Evolutionary conservation across 352 stramenopile genomes (phyloP).

Genomic region (Pythium insidiosum): DNA sequence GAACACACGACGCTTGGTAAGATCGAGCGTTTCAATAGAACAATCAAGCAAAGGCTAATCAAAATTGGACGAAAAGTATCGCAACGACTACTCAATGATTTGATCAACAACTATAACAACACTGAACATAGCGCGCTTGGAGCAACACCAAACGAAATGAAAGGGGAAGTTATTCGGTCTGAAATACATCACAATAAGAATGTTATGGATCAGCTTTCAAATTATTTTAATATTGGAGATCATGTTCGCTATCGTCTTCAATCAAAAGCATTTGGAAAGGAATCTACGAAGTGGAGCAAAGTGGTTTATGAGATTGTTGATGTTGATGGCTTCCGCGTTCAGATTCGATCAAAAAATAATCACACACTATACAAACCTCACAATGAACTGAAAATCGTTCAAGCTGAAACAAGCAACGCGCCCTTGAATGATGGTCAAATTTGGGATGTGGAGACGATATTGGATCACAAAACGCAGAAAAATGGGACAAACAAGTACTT

Average conservation of each 20-base stretch:
- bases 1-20: slow-evolving; percentile 33
- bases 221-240: neutral
- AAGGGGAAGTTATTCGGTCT: slow-evolving; percentile 4
- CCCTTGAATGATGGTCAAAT: slow-evolving; percentile 2
- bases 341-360: slow-evolving; percentile 1
- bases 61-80: slow-evolving; percentile 14
- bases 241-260: neutral
- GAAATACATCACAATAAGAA: slow-evolving; percentile 5
- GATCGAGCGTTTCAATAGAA: slow-evolving; percentile 36
- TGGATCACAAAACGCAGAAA: slow-evolving; percentile 4
- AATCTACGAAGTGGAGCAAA: slow-evolving; percentile 7
- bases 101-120: slow-evolving; percentile 30
- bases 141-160: slow-evolving; percentile 5
- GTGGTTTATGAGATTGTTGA: slow-evolving; percentile 9
- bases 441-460: slow-evolving; percentile 6
- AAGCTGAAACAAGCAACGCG: neutral
- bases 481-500: slow-evolving; percentile 11
- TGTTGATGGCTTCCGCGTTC: slow-evolving; percentile 7
- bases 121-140: slow-evolving; percentile 2
- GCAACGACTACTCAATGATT: slow-evolving; percentile 14
- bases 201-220: neutral
- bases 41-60: slow-evolving; percentile 23
- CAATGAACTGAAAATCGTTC: slow-evolving; percentile 10
- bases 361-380: slow-evolving; percentile 9
- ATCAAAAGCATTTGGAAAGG: neutral